Percentiles rank a stretch among this genome's conserved stretches.
phyloP scores from a whole-genome alignment of 2,329 filamentous ascomycete species.

The Verticillium tricorpus region DNA sequence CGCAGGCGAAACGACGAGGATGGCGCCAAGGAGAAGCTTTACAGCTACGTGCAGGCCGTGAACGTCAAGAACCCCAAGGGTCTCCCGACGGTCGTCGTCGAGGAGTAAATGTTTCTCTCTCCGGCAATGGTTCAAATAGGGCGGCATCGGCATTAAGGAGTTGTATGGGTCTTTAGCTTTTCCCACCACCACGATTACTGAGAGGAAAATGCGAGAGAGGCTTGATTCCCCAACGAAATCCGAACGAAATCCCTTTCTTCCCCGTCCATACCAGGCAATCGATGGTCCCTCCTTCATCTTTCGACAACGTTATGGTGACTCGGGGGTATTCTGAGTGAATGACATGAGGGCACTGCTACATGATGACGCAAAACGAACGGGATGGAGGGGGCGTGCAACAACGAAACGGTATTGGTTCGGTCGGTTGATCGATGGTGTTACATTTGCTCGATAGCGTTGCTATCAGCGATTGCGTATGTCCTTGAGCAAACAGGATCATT shows the following conservation, averaged over 20 bases:
- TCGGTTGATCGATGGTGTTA: conserved; percentile 2
- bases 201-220: conserved; percentile 15
- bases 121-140: conserved; percentile 36
- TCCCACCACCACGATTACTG: conserved; percentile 10
- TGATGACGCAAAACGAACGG: not conserved
- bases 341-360: not conserved
- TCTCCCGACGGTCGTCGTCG: conserved; percentile 85
- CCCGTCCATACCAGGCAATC: not conserved
- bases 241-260: conserved; percentile 8
- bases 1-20: conserved; percentile 99
- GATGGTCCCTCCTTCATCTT: not conserved
- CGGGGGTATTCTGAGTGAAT: not conserved
- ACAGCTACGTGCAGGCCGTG: conserved; percentile 99
- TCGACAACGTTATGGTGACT: not conserved
- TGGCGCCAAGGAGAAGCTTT: conserved; percentile 98
- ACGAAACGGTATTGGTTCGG: not conserved
- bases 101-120: conserved; percentile 50
- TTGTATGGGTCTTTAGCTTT: conserved; percentile 11
- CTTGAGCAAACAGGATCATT: not conserved
- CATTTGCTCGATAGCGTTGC: conserved; percentile 1
- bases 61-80: conserved; percentile 99
- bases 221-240: conserved; percentile 15
- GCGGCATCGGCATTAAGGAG: conserved; percentile 40
- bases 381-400: too few relatives aligned
- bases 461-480: not conserved